A percentile compares a stretch with the other conserved stretches of the same genome.
Conservation (phyloP, 352 stramenopile species). For the Phytopythium vexans region DNA sequence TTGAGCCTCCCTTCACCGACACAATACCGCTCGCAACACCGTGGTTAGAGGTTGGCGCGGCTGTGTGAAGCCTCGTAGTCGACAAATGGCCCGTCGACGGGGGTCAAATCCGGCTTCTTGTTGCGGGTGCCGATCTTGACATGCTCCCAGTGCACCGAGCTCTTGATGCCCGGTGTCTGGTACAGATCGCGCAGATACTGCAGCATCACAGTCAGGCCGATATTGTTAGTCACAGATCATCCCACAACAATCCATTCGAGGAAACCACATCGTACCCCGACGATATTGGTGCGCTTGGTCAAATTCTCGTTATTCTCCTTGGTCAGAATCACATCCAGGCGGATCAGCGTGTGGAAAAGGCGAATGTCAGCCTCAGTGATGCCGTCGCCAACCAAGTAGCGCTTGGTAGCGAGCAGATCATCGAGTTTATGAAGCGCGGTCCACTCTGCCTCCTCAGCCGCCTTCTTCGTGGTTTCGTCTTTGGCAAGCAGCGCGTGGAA, state of each 20-base stretch:
- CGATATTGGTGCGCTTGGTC: slow-evolving; percentile 10
- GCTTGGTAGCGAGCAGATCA: slow-evolving; percentile 3
- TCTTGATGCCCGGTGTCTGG: slow-evolving; percentile 66
- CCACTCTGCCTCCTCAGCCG: slow-evolving; percentile 23
- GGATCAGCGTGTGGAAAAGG: slow-evolving; percentile 29
- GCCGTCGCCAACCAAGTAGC: slow-evolving; percentile 14
- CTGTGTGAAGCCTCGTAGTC: slow-evolving; percentile 28
- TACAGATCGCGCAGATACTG: slow-evolving; percentile 58
- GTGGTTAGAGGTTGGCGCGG: slow-evolving; percentile 12
- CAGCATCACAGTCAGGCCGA: slow-evolving; percentile 1
- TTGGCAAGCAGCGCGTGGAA: slow-evolving; percentile 61
- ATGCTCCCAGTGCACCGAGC: slow-evolving; percentile 85
- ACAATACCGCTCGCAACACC: too few relatives aligned
- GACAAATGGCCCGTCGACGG: slow-evolving; percentile 54
- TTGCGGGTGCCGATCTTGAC: slow-evolving; percentile 88
- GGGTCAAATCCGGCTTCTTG: slow-evolving; percentile 62
- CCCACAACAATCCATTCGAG: too few relatives aligned
- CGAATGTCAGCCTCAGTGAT: slow-evolving; percentile 37
- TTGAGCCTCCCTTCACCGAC: too few relatives aligned
- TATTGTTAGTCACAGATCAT: not conserved
- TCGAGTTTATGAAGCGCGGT: slow-evolving; percentile 24
- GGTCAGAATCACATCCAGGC: slow-evolving; percentile 22
- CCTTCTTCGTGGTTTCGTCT: slow-evolving; percentile 53
- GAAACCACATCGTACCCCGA: slow-evolving; percentile 7
- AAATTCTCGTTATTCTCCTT: slow-evolving; percentile 5